Percentiles rank a stretch among this genome's conserved stretches.
These are phyloP conservation scores for Exophiala sp. DNA, from an alignment of 2,329 filamentous ascomycete species.

Conservation along the genomic window DNA sequence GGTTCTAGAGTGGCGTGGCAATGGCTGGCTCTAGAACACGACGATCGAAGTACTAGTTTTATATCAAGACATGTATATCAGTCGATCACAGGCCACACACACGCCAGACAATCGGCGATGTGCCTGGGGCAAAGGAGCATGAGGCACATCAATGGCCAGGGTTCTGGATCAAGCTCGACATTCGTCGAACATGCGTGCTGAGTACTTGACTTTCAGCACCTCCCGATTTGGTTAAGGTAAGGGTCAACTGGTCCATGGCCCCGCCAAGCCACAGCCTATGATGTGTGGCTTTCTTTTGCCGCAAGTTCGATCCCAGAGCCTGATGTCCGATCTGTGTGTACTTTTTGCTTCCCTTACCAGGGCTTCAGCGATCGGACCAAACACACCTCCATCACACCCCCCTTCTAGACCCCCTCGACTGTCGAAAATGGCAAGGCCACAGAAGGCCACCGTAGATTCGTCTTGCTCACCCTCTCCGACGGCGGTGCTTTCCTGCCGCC, in stretches of 20 bases:
- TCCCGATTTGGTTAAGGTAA: neutral
- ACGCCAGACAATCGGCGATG: neutral
- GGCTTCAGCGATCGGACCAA: constrained; percentile 23
- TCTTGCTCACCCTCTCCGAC: constrained; percentile 2
- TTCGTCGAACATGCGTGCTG: no score
- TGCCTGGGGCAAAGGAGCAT: neutral
- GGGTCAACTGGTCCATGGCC: neutral
- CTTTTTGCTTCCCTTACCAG: constrained; percentile 8
- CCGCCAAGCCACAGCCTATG: neutral
- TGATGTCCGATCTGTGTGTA: constrained; percentile 17
- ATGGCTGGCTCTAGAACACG: no score
- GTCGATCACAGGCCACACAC: no score
- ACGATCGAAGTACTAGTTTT: no score
- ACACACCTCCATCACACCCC: constrained; percentile 10
- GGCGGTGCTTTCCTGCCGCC: constrained; percentile 1
- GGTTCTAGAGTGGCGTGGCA: no score
- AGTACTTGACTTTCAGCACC: no score
- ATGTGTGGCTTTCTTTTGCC: constrained; percentile 3
- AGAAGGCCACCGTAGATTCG: neutral
- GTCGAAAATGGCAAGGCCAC: constrained; percentile 14
- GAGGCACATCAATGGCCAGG: neutral
- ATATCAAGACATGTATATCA: no score
- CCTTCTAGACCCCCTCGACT: neutral
- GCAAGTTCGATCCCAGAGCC: constrained; percentile 4
- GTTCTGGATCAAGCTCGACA: no score